Base-by-base conservation (phyloP, 2,329 filamentous ascomycete species). In the Penicillium verrucosum region DNA sequence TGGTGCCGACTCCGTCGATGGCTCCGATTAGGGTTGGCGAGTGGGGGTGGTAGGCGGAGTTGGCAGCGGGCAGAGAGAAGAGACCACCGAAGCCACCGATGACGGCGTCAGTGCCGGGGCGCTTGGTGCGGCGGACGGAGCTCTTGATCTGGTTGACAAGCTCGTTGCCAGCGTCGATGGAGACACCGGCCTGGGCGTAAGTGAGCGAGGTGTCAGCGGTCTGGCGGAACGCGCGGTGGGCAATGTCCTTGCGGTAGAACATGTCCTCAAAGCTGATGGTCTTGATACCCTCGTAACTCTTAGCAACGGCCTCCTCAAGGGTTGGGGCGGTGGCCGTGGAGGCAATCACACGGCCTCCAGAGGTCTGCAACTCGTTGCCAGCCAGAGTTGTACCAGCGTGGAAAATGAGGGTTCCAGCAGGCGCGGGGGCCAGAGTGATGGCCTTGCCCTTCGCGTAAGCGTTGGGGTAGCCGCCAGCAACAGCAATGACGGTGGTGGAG, bases 51-150 rank as follows among this genome's bases (percentile, higher is more conserved):
- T 90, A 95, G 51, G 90, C 89, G 12, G 90, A 89, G 64, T 75
- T 75, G 61, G 73, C 74, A 48, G 84, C 83, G 7, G 86, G 79
- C 14, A 97, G 81, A 70, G 94, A 89, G 59, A 96, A 87, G 63
- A 90, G 86, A 32, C 94, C 94, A 48, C 94, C 94, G 67, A 99
- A 99, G 2, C 94, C 94, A 57, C 94, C 94, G 68, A 99, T 97
- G 69, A 93, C 86, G 54, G 92, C 92, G 73, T 96, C 91, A 1
- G 94, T 91, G 44, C 94, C 94, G 14, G 92, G 85, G 18, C 92
- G 86, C 67, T 84, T 85, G 25, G 94, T 99, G 43, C 89, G 89
- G 29, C 85, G 84, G n/a, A 97, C 93, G 6, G 89, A 89, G 60
- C 85, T 83, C 78, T 96, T 97, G 81, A 99, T 99, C 64, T 88